These are phyloP conservation scores for Hibiscus trionum DNA, from an alignment of 345 rosid genomes.

Conservation along the genomic window DNA sequence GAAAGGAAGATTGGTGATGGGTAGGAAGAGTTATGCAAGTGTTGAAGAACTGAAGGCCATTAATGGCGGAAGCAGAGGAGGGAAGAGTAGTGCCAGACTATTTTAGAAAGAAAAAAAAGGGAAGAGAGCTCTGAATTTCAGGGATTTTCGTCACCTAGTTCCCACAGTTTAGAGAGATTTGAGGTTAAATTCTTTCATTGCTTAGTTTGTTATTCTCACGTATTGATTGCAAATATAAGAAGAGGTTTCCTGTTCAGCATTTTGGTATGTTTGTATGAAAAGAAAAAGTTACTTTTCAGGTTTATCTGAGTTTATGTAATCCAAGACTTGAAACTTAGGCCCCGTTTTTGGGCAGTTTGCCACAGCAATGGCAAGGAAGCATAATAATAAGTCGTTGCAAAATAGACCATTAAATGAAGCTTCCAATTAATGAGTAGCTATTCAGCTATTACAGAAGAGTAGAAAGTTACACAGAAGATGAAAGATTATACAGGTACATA, in stretches of 20 bases:
- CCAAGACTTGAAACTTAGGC: too few relatives aligned
- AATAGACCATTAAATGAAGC: background rate
- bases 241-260: background rate
- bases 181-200: background rate
- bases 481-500: background rate
- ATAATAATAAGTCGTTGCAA: background rate
- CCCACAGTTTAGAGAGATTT: background rate
- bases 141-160: background rate
- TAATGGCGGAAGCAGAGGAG: slow-evolving; percentile 36
- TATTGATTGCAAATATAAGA: background rate
- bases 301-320: too few relatives aligned
- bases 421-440: background rate
- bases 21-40: slow-evolving; percentile 62
- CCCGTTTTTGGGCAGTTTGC: too few relatives aligned
- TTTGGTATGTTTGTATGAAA: background rate
- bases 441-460: background rate
- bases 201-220: background rate
- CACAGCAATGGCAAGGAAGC: too few relatives aligned
- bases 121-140: background rate
- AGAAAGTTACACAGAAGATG: background rate
- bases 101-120: slow-evolving; percentile 11
- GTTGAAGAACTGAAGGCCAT: slow-evolving; percentile 62
- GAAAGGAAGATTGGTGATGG: slow-evolving; percentile 43
- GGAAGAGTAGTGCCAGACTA: slow-evolving; percentile 19
- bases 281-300: too few relatives aligned